Conservation (phyloP, 257 asterid genomes). For the Solanum lycopersicoides region DNA sequence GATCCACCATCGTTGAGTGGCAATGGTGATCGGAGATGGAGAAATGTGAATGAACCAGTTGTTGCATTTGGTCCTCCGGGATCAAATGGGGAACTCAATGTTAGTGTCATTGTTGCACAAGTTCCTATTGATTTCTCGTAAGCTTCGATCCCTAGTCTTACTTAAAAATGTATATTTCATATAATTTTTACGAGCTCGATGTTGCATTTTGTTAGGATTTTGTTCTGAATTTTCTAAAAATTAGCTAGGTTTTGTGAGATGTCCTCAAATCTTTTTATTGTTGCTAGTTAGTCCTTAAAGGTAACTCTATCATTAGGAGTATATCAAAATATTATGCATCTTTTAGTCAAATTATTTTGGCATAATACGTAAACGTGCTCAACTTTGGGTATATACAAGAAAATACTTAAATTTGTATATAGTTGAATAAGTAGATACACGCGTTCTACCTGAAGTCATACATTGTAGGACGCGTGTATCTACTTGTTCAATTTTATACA, state of each 20-base stretch:
- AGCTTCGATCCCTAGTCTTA: constrained; percentile 9
- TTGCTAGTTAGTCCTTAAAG: not conserved
- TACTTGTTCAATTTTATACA: not conserved
- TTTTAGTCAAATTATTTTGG: not conserved
- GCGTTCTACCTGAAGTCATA: no score
- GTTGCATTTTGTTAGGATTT: not conserved
- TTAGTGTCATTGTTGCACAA: constrained; percentile 72
- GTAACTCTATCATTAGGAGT: no score
- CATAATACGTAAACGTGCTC: fast-evolving
- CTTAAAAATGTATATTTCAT: not conserved
- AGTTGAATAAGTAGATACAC: not conserved
- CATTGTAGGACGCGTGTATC: not conserved
- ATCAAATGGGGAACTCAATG: constrained; percentile 90
- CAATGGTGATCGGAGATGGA: constrained; percentile 16
- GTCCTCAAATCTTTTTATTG: not conserved
- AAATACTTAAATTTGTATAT: fast-evolving
- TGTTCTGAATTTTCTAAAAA: not conserved
- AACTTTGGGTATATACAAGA: fast-evolving
- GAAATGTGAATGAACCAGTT: constrained; percentile 51
- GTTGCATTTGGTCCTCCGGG: constrained; percentile 96
- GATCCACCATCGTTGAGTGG: constrained; percentile 46
- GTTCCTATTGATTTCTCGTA: constrained; percentile 76
- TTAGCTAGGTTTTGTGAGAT: not conserved
- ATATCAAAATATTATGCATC: not conserved
- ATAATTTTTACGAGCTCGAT: not conserved